Conservation (phyloP, 2,329 filamentous ascomycete species). For the Monilinia laxa region DNA sequence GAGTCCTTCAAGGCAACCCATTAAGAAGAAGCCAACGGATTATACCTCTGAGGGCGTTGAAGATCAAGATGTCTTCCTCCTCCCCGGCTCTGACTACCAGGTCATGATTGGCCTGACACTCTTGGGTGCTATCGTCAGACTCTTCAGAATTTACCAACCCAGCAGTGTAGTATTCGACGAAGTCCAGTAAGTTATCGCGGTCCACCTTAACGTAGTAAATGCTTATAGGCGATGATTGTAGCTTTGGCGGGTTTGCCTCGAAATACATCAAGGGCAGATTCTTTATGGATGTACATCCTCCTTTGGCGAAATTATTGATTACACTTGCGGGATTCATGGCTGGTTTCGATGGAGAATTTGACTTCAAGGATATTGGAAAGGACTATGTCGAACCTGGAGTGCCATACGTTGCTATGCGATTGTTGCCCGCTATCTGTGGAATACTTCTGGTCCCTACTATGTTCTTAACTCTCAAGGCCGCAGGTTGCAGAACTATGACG, state of each 20-base stretch:
- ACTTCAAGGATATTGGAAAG: conserved; percentile 99
- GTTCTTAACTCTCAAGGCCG: conserved; percentile 90
- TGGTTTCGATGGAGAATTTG: conserved; percentile 92
- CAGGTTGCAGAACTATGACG: conserved; percentile 83
- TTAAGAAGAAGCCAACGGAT: conserved; percentile 45
- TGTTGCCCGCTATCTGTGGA: conserved; percentile 87
- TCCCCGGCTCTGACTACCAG: conserved; percentile 82
- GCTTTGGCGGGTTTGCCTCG: conserved; percentile 95
- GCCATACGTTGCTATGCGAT: conserved; percentile 95
- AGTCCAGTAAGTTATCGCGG: conserved; percentile 78
- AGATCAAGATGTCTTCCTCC: conserved; percentile 88
- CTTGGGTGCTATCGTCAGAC: conserved; percentile 73
- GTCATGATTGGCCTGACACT: conserved; percentile 70
- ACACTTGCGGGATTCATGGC: conserved; percentile 92
- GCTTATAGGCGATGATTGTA: conserved; percentile 43
- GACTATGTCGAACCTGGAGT: conserved; percentile 94
- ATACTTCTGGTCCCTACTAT: conserved; percentile 86
- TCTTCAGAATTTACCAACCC: conserved; percentile 96
- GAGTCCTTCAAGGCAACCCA: conserved; percentile 25
- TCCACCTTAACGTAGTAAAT: conserved; percentile 24
- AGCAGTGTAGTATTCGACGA: conserved; percentile 98
- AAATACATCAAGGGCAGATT: conserved; percentile 99
- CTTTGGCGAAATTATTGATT: conserved; percentile 93
- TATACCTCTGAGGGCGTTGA: conserved; percentile 77
- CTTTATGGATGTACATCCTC: conserved; percentile 99